Conservation (phyloP, 2,329 filamentous ascomycete genomes). For the Xylaria sp. region DNA sequence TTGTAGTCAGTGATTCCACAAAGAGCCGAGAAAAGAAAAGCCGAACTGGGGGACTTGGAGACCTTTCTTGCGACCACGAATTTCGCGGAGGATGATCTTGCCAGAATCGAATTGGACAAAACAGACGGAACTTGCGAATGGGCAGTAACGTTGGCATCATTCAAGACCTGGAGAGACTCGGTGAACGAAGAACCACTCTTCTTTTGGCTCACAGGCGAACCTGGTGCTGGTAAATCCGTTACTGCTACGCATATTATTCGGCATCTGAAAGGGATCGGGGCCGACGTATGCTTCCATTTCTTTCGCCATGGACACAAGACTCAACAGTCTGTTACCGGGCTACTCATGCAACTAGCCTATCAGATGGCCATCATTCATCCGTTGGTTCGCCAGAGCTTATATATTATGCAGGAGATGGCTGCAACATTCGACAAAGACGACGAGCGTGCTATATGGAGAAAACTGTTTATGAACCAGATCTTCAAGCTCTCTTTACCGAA, state of each 20-base stretch:
- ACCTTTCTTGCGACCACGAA: too few relatives aligned
- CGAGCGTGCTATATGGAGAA: not conserved
- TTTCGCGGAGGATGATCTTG: too few relatives aligned
- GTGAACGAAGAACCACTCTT: not conserved
- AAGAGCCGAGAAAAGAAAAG: not conserved
- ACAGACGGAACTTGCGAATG: too few relatives aligned
- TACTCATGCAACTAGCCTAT: not conserved
- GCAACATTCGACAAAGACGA: not conserved
- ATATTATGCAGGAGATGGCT: not conserved
- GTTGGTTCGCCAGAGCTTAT: not conserved
- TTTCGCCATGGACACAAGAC: not conserved
- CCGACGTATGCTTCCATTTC: not conserved
- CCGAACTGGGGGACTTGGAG: too few relatives aligned
- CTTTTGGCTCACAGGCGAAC: not conserved
- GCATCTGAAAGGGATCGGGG: not conserved
- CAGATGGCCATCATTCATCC: not conserved
- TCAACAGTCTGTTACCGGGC: not conserved
- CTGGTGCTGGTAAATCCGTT: not conserved
- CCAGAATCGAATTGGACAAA: too few relatives aligned
- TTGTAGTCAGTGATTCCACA: not conserved
- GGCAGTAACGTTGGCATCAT: not conserved
- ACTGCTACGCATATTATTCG: not conserved
- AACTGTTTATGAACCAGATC: not conserved
- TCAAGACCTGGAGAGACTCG: not conserved
- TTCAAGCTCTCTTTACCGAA: not conserved